Evolutionary conservation across 1,284 basidiomycete genomes (phyloP), one percentile per base, ranked within the genome.

Genomic region (Marasmius sp.): DNA sequence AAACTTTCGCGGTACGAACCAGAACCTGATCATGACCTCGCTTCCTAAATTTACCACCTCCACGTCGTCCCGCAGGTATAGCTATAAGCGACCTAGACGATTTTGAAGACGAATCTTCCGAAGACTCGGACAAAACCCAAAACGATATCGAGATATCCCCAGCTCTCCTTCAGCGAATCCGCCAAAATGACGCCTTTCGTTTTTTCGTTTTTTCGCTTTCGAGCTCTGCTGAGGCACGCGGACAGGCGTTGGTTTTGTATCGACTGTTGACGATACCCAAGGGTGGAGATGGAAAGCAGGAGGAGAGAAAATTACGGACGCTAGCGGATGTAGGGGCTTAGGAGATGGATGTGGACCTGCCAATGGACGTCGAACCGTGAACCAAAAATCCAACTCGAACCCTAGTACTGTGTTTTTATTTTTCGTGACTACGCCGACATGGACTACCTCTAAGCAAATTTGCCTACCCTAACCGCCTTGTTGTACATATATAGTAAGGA

Each of bases 11-110:
- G 86, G 85, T 89, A 88, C 67, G 87, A 91, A 68, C 80, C 83
- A 8, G 88, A 89, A 68, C 86, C 83, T 66, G 85, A 89, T 70
- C 81, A n/a, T n/a, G n/a, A n/a, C n/a, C n/a, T n/a, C n/a, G 34
- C 47, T 48, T n/a, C n/a, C 49, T 43, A 11, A 54, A 61, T 60
- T 36, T 45, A n/a, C 12, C 53, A 18, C 50, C 34, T 38, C 38
- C 56, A 45, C 36, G 18, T 59, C 56, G 50, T 54, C 52, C 48
- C 38, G n/a, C 71, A 87, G 85, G 85, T 38, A 87, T 86, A 61
- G 76, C 88, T 41, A 77, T 89, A 41, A 87, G 85, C n/a, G 82
- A 86, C 68, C 76, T 89, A 52, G 85, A 86, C 64, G 74, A 74
- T 3, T 80, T 74, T 20, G 74, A 77, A 12, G 73, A 78, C 49